Evolutionary conservation across 352 stramenopile genomes (phyloP).

Genomic region (Achlya hypogyna): DNA sequence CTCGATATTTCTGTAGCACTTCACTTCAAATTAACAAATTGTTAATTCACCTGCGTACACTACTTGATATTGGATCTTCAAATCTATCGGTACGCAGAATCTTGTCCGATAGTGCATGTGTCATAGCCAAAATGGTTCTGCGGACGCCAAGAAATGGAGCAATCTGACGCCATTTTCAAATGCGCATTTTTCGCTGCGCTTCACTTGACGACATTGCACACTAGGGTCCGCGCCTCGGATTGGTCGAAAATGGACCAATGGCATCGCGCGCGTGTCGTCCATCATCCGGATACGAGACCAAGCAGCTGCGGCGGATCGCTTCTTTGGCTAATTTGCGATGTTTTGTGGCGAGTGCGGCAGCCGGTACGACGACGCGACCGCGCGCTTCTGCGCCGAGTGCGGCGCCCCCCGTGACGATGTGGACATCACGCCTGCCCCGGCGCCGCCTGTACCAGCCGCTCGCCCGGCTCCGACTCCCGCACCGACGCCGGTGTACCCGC

Average conservation of each 20-base stretch:
- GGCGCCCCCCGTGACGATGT: slow-evolving; percentile 48
- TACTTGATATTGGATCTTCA: too few relatives aligned
- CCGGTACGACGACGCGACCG: slow-evolving; percentile 67
- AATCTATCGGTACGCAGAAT: too few relatives aligned
- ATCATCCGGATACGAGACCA: not conserved
- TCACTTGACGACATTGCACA: too few relatives aligned
- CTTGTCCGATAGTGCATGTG: too few relatives aligned
- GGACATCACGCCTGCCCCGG: not conserved
- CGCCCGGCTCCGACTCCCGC: slow-evolving; percentile 18
- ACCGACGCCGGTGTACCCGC: slow-evolving; percentile 20
- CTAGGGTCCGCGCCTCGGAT: too few relatives aligned
- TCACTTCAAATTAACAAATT: too few relatives aligned
- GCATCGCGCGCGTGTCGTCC: not conserved
- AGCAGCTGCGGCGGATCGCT: not conserved
- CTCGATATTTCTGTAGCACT: too few relatives aligned
- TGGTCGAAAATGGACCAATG: not conserved
- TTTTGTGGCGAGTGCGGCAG: slow-evolving; percentile 80
- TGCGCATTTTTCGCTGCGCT: too few relatives aligned
- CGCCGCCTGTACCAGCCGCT: not conserved
- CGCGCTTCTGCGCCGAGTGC: slow-evolving; percentile 78
- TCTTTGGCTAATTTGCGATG: slow-evolving; percentile 28
- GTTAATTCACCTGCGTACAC: too few relatives aligned
- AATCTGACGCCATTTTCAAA: too few relatives aligned
- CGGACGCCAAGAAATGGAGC: too few relatives aligned
- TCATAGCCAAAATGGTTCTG: too few relatives aligned